Evolutionary conservation across 129 eudicot genomes (phyloP), one percentile per base, ranked within the genome.

Genomic region (Centella asiatica): DNA sequence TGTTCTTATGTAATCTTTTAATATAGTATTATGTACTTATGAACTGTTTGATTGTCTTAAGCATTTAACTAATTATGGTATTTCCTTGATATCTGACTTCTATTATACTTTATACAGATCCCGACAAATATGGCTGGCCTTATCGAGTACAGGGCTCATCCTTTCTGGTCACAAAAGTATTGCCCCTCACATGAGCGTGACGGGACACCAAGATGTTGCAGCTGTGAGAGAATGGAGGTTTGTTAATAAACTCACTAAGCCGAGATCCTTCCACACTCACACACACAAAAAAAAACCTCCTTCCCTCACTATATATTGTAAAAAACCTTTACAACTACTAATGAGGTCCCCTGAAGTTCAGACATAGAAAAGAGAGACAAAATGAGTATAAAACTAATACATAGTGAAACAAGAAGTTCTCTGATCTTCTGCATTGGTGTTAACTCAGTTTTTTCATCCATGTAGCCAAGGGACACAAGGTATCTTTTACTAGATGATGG

Each of bases 221-320:
- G 99, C 74, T 93, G 99, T 63, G 96, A 87, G 74, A 85, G 96
- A 68, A 82, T 93, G 96, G 99, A 93, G 93, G 93, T 78, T 12
- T 65, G 84, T 20, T 8, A 20, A 54, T 18, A 18, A 27, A 50
- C 25, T n/a, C 22, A 25, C 62, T 13, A 11, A 37, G 12, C 18
- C 7, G 17, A 9, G 6, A 15, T 24, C 57, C 37, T 27, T 17
- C 51, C 22, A n/a, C n/a, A n/a, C n/a, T n/a, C n/a, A n/a, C n/a
- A n/a, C n/a, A n/a, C 28, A 44, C 12, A 31, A 25, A 63, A 27
- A 27, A 14, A 19, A 53, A 14, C 33, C 25, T 4, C 59, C 31
- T 12, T 53, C 27, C 32, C 4, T 48, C 56, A 11, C 22, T 15
- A 23, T 50, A 24, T 12, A n/a, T n/a, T n/a, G n/a, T n/a, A n/a